These are phyloP conservation scores for Vaccinium vitisidaea DNA, from an alignment of 148 eudicot species.

Conservation along the genomic window DNA sequence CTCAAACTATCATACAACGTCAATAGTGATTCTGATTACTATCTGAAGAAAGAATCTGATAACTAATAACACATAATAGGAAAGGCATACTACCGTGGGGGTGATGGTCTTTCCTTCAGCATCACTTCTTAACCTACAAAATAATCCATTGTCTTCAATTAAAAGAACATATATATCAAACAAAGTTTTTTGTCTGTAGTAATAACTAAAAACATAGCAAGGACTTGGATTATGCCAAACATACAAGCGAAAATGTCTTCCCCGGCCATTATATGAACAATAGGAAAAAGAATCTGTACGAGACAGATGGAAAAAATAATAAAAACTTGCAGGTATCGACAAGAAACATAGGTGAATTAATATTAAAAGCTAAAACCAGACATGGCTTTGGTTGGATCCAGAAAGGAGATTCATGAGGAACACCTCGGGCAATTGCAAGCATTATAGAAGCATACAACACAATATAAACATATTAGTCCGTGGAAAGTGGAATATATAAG, in stretches of 20 bases:
- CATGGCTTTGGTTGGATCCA: neutral
- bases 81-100: neutral
- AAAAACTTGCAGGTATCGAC: neutral
- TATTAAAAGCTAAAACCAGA: no score
- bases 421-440: neutral
- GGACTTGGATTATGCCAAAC: neutral
- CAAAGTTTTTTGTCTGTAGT: neutral
- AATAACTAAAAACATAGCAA: neutral
- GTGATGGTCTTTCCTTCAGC: neutral
- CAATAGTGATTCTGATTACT: neutral
- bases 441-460: no score
- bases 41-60: neutral
- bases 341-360: neutral
- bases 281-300: neutral
- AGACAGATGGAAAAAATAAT: neutral
- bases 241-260: neutral
- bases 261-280: neutral
- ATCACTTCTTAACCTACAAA: constrained; percentile 24
- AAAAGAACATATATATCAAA: neutral
- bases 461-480: no score
- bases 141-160: neutral
- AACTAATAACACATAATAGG: neutral
- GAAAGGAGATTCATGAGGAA: neutral
- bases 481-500: neutral
- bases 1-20: neutral